A percentile compares a stretch with the other conserved stretches of the same genome.
phyloP scores from a whole-genome alignment of 2,329 filamentous ascomycete genomes.

The Cyanodermella asteris region DNA sequence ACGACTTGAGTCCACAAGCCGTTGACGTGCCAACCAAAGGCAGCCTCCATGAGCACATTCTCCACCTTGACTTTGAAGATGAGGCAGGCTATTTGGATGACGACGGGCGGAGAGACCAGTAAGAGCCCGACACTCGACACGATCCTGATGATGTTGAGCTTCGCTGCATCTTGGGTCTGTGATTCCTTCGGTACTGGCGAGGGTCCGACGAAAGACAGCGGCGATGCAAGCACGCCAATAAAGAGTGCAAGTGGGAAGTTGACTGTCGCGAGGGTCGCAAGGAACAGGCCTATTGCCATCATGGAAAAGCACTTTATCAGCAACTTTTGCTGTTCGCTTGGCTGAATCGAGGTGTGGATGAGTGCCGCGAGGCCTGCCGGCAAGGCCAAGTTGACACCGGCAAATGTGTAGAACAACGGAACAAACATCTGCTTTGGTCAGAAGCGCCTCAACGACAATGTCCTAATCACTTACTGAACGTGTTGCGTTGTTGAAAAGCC shows the following conservation, averaged over 20 bases:
- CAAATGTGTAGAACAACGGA: slow-evolving; percentile 36
- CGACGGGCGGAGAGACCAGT: slow-evolving; percentile 35
- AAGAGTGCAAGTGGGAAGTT: slow-evolving; percentile 86
- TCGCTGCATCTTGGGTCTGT: slow-evolving; percentile 2
- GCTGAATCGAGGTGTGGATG: slow-evolving; percentile 28
- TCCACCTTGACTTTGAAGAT: slow-evolving; percentile 28
- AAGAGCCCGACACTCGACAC: slow-evolving; percentile 32
- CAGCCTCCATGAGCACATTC: slow-evolving; percentile 46
- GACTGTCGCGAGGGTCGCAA: slow-evolving; percentile 78
- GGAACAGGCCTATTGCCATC: slow-evolving; percentile 74
- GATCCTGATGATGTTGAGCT: slow-evolving; percentile 6
- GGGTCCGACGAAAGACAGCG: slow-evolving; percentile 52
- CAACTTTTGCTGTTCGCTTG: slow-evolving; percentile 47
- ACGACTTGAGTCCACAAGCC: slow-evolving; percentile 75
- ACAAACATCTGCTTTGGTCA: slow-evolving; percentile 30
- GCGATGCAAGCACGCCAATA: slow-evolving; percentile 55
- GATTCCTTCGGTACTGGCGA: slow-evolving; percentile 9
- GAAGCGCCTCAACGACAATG: background rate
- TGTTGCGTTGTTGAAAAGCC: slow-evolving; percentile 54
- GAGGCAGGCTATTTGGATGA: slow-evolving; percentile 28
- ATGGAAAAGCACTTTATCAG: slow-evolving; percentile 80
- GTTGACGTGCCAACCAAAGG: slow-evolving; percentile 75
- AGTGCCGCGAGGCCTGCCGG: slow-evolving; percentile 34
- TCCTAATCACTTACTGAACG: slow-evolving; percentile 3
- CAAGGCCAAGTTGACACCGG: slow-evolving; percentile 31